phyloP scores from a whole-genome alignment of 495 filamentous ascomycete genomes.

The Aspergillus ostianus region DNA sequence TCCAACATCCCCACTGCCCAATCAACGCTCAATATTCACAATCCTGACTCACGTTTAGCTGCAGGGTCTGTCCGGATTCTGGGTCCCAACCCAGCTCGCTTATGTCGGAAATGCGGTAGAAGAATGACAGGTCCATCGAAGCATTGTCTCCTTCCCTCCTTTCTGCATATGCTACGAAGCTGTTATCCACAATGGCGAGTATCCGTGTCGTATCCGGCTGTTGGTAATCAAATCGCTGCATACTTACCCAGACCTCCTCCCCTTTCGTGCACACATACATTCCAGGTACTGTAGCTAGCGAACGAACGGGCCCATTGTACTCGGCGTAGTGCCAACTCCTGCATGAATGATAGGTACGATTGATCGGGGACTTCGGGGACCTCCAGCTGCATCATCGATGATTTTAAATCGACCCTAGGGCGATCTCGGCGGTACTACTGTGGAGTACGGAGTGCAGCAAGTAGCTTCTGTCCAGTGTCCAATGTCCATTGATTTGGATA shows the following conservation, averaged over 20 bases:
- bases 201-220: not conserved
- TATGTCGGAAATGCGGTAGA: constrained; percentile 9
- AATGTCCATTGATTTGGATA: not conserved
- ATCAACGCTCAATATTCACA: constrained; percentile 7
- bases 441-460: not conserved
- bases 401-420: not conserved
- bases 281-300: not conserved
- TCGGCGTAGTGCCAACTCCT: not conserved
- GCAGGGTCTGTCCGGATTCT: constrained; percentile 8
- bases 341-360: not conserved
- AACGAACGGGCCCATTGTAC: not conserved
- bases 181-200: not conserved
- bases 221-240: not conserved
- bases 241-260: not conserved
- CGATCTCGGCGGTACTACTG: not conserved
- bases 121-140: constrained; percentile 18
- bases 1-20: constrained; percentile 6
- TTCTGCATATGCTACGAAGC: constrained; percentile 1
- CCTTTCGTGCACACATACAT: not conserved
- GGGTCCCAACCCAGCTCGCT: constrained; percentile 2
- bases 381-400: not conserved
- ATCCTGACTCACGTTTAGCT: constrained; percentile 18
- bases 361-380: not conserved
- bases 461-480: not conserved
- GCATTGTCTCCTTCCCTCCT: not conserved